Evolutionary conservation across 1,139 yeast species (phyloP), one percentile per base, ranked within the genome.

Genomic region (Scheffersomyces parashehatae): DNA sequence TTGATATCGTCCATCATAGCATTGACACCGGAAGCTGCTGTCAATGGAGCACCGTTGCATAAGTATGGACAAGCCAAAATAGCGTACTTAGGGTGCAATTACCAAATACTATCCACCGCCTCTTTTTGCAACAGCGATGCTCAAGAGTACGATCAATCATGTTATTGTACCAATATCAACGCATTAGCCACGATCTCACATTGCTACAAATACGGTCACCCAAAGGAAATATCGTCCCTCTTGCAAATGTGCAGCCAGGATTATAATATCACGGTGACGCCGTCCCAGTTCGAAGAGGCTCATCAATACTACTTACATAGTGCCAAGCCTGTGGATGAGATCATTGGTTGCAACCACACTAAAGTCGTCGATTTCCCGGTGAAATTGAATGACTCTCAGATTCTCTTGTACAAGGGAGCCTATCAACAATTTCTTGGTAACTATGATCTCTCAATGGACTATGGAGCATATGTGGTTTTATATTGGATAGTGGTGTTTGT

Each of bases 111-210:
- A 10, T 30, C 40, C 10, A 45, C 43, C n/a, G 65, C 64, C 2
- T 44, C 51, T 3, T 69, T 68, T 43, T 68, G 75, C 46, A 43
- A 5, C 38, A 42, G 20, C 42, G 45, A 10, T 9, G 15, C 10
- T 12, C 31, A 40, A 5, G 39, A 43, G 28, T 43, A 40, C 39
- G 45, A 31, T 41, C 40, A 41, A 9, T 41, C 38, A 14, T 68
- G 74, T 46, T 55, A 51, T 40, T 72, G 77, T 49, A 44, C 47
- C 14, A 65, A 70, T 45, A 50, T 50, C 10, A 56, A 62, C 37
- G 75, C 77, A 1, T 55, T 73, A 51, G 69, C 77, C n/a, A 70
- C 76, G 1, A 63, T 72, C 38, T 60, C 76, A 6, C 67, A 67
- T 45, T 74, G 78, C 48, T 71, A 65, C 49, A 39, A 51, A 12